phyloP scores from a whole-genome alignment of 2,329 filamentous ascomycete genomes.

The Penicillium glabrum region DNA sequence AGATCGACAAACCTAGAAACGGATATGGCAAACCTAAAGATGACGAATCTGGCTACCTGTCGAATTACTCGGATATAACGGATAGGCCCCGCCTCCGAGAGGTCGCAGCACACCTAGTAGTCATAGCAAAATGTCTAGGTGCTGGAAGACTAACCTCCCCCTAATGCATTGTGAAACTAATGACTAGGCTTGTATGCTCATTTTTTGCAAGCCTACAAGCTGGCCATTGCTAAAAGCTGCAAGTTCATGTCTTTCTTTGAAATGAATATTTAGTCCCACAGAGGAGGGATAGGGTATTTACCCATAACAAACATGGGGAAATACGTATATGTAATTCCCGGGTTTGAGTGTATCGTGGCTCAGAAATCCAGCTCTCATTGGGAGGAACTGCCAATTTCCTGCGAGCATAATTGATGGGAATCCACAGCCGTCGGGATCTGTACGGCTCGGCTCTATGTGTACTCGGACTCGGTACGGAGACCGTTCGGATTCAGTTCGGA shows the following conservation, averaged over 20 bases:
- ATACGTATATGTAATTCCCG: not conserved
- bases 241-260: not conserved
- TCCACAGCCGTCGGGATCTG: not conserved
- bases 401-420: not conserved
- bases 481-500: not conserved
- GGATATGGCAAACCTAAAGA: not conserved
- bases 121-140: not conserved
- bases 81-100: not conserved
- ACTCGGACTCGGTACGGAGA: not conserved
- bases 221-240: not conserved
- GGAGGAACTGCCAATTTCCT: too few species aligned
- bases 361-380: not conserved
- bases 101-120: too few species aligned
- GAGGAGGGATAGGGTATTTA: not conserved
- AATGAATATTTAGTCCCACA: not conserved
- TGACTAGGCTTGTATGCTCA: not conserved
- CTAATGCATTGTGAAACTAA: not conserved
- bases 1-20: not conserved
- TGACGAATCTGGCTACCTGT: not conserved
- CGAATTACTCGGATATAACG: not conserved
- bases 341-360: too few species aligned
- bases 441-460: not conserved
- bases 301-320: not conserved
- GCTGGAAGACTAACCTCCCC: not conserved
- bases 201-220: not conserved